Evolutionary conservation across 441 rosid genomes (phyloP).

Genomic region (Eruca vesicaria): DNA sequence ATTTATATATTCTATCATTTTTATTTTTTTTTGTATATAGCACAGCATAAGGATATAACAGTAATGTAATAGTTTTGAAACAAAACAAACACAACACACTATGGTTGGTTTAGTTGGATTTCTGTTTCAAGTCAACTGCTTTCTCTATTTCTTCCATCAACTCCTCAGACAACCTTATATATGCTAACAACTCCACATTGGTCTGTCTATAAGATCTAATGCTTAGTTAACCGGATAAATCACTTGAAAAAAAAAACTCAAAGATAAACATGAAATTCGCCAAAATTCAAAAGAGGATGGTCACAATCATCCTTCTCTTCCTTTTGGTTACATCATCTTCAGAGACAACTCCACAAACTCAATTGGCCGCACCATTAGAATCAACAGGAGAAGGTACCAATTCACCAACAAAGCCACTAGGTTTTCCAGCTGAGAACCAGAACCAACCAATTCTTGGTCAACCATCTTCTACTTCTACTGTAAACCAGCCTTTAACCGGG

Average conservation of each 20-base stretch:
- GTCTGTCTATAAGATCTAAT: conserved; percentile 16
- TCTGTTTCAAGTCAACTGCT: conserved; percentile 25
- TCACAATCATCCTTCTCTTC: conserved; percentile 29
- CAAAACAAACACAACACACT: not conserved
- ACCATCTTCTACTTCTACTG: conserved; percentile 36
- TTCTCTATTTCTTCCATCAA: conserved; percentile 24
- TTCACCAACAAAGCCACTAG: conserved; percentile 32
- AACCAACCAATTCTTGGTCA: conserved; percentile 42
- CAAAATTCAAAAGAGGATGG: conserved; percentile 14
- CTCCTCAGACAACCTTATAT: conserved; percentile 31
- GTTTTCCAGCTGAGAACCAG: conserved; percentile 28
- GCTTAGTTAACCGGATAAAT: not conserved
- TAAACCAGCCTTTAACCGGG: conserved; percentile 37
- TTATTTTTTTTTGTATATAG: conserved; percentile 16
- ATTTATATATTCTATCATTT: conserved; percentile 23
- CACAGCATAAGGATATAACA: conserved; percentile 6
- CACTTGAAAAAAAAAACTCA: not conserved
- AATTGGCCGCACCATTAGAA: conserved; percentile 21
- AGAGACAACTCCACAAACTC: conserved; percentile 28
- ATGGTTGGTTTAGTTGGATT: conserved; percentile 35
- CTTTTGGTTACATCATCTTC: conserved; percentile 26
- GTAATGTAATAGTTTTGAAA: conserved; percentile 5
- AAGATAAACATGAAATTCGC: conserved; percentile 23
- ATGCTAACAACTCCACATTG: conserved; percentile 20
- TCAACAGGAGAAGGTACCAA: conserved; percentile 21